Evolutionary conservation across 257 asterid species (phyloP), one percentile per base, ranked within the genome.

Genomic region (Solanum neorickii): DNA sequence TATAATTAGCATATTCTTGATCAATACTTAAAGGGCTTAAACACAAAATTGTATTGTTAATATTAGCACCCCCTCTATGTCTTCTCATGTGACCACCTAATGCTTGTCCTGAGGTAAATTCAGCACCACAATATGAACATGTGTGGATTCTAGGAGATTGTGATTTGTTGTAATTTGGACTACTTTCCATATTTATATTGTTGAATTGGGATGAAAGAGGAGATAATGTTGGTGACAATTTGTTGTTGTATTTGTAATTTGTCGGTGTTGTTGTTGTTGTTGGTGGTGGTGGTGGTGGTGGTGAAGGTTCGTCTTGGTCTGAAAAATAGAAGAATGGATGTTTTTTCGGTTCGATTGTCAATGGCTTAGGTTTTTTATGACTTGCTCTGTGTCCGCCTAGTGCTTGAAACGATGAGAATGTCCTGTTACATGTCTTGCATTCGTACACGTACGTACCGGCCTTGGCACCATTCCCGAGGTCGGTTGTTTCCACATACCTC

Each of bases 311-410:
- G 20, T 91, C 92, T 41, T 88, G 91, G 41, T 88, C 90, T 6
- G 91, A 91, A 5, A 86, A 77, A 14, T 76, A 76, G 14, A 72
- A 44, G 2, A 31, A 77, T 41, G 83, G 9, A 41, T 84, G 23
- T 75, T 86, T 90, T 33, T 83, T 88, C 7, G 83, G 88, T 16
- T 83, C 88, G 10, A 35, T 31, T 6, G 89, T 87, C 9, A 88
- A 31, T 86, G 83, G 73, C 60, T 90, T 92, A 7, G 89, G 90
- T 84, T 90, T 92, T 74, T 77, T 92, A 73, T 92, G 94, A 65
- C 99, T 96, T 2, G 99, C 98, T 1, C 99, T 91, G 82, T 97
- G 99, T 0, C 99, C 99, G 2, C 99, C 99, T 6, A 97, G 86
- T 11, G 99, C 99, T 90, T 97, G 99, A 82, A 97, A 97, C 0